Conservation (phyloP, 2,329 filamentous ascomycete genomes). For the Aspergillus fumigatiaffinis region DNA sequence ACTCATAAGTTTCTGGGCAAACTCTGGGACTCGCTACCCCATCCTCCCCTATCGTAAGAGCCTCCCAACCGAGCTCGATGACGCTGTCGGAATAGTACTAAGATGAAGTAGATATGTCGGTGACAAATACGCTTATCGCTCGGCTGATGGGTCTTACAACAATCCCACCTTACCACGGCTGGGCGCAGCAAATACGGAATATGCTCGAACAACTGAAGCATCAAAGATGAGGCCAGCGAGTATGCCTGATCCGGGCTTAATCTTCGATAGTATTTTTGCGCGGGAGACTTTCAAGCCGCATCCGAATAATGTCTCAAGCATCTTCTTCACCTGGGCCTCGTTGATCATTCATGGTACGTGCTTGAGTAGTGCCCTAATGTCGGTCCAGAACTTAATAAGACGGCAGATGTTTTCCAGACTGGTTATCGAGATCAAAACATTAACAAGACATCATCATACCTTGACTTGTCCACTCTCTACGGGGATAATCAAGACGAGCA, state of each 20-base stretch:
- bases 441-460: constrained; percentile 66
- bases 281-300: constrained; percentile 47
- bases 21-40: constrained; percentile 68
- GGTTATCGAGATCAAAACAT: constrained; percentile 57
- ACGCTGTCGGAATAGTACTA: constrained; percentile 6
- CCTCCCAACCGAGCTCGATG: not conserved
- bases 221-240: constrained; percentile 58
- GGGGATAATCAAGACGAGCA: constrained; percentile 55
- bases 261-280: constrained; percentile 45
- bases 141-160: constrained; percentile 68
- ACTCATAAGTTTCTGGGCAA: constrained; percentile 65
- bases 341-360: constrained; percentile 65
- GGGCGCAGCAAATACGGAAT: constrained; percentile 64
- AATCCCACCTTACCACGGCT: constrained; percentile 64
- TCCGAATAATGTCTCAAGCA: constrained; percentile 67
- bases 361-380: too few species aligned
- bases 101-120: constrained; percentile 36
- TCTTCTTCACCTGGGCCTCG: constrained; percentile 69
- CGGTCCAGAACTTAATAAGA: not conserved
- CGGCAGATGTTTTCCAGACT: constrained; percentile 64
- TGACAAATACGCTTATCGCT: constrained; percentile 61
- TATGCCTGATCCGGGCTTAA: constrained; percentile 60
- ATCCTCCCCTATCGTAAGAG: constrained; percentile 63
- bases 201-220: constrained; percentile 62
- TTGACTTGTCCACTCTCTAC: constrained; percentile 69